A percentile compares a stretch with the other conserved stretches of the same genome.
phyloP scores from a whole-genome alignment of 208 protist genomes.

The Crithidia bombi region DNA sequence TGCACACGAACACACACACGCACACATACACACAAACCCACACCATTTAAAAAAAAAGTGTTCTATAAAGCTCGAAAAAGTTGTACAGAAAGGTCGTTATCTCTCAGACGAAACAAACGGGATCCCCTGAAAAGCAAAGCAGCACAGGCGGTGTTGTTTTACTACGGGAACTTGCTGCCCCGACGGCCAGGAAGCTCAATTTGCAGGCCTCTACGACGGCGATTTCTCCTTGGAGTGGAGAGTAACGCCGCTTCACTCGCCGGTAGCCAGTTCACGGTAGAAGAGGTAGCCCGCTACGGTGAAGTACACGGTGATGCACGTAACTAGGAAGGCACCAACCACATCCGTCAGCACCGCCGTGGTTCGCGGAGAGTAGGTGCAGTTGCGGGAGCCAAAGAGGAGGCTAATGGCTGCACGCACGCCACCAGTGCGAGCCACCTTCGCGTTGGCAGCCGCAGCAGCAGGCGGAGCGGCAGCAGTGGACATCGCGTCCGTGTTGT shows the following conservation, averaged over 20 bases:
- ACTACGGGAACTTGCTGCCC: too few species aligned
- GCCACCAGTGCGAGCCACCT: not conserved
- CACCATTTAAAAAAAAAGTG: slow-evolving; percentile 6
- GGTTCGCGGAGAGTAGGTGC: slow-evolving; percentile 51
- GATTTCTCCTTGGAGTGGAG: too few species aligned
- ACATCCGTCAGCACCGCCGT: slow-evolving; percentile 67
- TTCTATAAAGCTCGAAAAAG: slow-evolving; percentile 11
- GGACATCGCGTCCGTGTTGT: not conserved
- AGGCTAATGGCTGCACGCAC: not conserved
- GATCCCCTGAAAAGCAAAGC: slow-evolving; percentile 17
- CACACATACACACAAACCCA: not conserved
- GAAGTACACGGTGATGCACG: slow-evolving; percentile 79
- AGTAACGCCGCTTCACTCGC: slow-evolving; percentile 3
- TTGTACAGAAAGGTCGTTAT: slow-evolving; percentile 13
- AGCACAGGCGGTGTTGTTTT: not conserved
- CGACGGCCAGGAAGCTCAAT: too few species aligned
- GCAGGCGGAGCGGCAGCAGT: not conserved
- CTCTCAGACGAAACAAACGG: slow-evolving; percentile 18
- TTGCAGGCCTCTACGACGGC: too few species aligned
- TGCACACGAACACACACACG: too few species aligned
- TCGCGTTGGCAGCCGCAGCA: not conserved
- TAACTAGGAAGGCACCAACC: slow-evolving; percentile 65
- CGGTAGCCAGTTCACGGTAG: slow-evolving; percentile 64
- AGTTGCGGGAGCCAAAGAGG: slow-evolving; percentile 13
- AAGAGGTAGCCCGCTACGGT: slow-evolving; percentile 67